Evolutionary conservation across 2,329 filamentous ascomycete genomes (phyloP), one percentile per base, ranked within the genome.

Genomic region (Trichoderma simmonsii): DNA sequence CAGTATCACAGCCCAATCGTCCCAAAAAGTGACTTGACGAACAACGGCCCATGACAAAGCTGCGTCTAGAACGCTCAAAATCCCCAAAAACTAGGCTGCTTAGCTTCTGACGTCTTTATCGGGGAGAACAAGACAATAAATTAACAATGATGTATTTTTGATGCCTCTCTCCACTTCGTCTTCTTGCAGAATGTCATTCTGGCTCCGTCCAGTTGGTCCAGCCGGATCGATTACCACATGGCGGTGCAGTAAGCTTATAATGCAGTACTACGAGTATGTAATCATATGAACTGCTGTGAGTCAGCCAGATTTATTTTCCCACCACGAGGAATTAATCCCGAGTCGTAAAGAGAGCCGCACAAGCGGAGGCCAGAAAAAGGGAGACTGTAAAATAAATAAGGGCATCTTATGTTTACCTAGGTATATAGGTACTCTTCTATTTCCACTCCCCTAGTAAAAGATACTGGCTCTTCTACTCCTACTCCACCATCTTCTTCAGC

Each of bases 191-290:
- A 21, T 24, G 56, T 51, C 66, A 69, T 60, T 3, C 56, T 60
- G 36, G 28, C 43, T 6, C 64, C 54, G 54, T 18, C 56, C 15
- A 32, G 56, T 69, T 69, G 34, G 66, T 34, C 18, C 36, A 36
- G 26, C 12, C 7, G n/a, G 24, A 39, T 18, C 24, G 66, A 69
- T 30, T 59, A 21, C 36, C 66, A 69, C 66, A 60, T 61, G 66
- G 66, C 56, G 36, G 54, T 60, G 66, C 56, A 36, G 59, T 69
- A 69, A 69, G 66, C 66, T 61, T 60, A 61, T 69, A 30, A 28
- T 28, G 18, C 15, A 26, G 26, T 3, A 30, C 26, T 3, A 30
- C 26, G 3, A 3, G 24, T n/a, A 36, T 15, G 34, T 36, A 32
- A 59, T 60, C 26, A 24, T 21, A 32, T 26, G 28, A 28, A 48